Conservation (phyloP, 192 early-diverging fungal species). For the Kappamyces sp. region DNA sequence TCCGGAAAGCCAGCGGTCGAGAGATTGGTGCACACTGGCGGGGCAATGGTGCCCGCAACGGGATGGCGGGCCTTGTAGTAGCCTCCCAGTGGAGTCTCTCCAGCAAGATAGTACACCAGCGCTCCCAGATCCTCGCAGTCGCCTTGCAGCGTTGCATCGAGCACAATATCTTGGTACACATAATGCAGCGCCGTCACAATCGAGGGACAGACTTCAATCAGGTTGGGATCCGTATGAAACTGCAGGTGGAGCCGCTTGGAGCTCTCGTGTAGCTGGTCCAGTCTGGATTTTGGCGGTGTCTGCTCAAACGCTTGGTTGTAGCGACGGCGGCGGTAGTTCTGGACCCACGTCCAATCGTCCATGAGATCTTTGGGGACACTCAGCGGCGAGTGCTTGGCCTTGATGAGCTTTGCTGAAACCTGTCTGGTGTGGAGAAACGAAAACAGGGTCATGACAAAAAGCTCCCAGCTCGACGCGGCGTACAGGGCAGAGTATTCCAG, state of each 20-base stretch:
- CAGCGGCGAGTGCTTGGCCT: not conserved
- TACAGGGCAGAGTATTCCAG: not conserved
- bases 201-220: not conserved
- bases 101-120: too few relatives aligned
- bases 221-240: not conserved
- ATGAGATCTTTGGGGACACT: not conserved
- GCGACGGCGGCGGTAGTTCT: not conserved
- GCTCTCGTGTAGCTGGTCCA: not conserved
- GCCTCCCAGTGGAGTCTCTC: too few relatives aligned
- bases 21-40: too few relatives aligned
- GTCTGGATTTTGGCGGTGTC: not conserved
- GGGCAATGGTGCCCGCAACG: too few relatives aligned
- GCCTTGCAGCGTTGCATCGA: too few relatives aligned
- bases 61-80: too few relatives aligned
- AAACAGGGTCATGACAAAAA: not conserved
- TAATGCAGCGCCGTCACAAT: too few relatives aligned
- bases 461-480: not conserved
- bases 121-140: too few relatives aligned
- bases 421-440: not conserved
- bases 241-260: not conserved
- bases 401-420: not conserved
- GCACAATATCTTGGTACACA: too few relatives aligned
- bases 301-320: not conserved
- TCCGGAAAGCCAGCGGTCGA: too few relatives aligned
- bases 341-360: not conserved